Base-by-base conservation (phyloP, 2,329 filamentous ascomycete genomes). In the Fusarium sp. region DNA sequence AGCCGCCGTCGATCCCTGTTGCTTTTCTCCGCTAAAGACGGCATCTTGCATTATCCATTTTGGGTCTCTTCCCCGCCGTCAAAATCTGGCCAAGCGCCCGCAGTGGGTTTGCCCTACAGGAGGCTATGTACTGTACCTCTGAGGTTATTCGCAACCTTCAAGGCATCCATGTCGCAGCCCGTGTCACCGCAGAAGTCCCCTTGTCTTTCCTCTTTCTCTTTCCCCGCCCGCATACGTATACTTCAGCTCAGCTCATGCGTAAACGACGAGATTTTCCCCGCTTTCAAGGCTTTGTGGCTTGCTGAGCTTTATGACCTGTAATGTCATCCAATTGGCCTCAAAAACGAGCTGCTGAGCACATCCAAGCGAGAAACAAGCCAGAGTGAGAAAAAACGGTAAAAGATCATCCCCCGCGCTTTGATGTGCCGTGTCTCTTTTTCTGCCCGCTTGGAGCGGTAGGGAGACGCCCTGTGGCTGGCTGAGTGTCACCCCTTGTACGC, bases 231-330 rank as follows among this genome's bases (percentile, higher is more conserved):
- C 22, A 41, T 29, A 33, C 50, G 20, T 54, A 4, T 13, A 11
- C 22, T n/a, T 58, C 20, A 58, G 54, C 10, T 39, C 50, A 33
- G 58, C 58, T 29, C 20, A 16, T 27, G 14, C 14, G 52, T 27
- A 37, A 57, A 35, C 20, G 50, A 52, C 1, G 48, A 22, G 20
- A 9, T 14, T 37, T 59, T 59, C 56, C 56, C 35, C 56, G 22
- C 56, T 58, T n/a, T 35, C 22, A 20, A 58, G 33, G 11, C 54
- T 37, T 58, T 45, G 71, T 74, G 71, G 71, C 71, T 73, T 70
- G 63, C 71, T 73, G 71, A 74, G 56, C 22, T 39, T 41, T 57
- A 14, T 54, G 52, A 37, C 52, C 22, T 59, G 56, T 27, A 22
- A 27, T 20, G 35, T 41, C 35, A 20, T n/a, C 35, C 56, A 59